A percentile compares a stretch with the other conserved stretches of the same genome.
Conservation (phyloP, 108 stramenopile species). For the Schizochytrium sp. region DNA sequence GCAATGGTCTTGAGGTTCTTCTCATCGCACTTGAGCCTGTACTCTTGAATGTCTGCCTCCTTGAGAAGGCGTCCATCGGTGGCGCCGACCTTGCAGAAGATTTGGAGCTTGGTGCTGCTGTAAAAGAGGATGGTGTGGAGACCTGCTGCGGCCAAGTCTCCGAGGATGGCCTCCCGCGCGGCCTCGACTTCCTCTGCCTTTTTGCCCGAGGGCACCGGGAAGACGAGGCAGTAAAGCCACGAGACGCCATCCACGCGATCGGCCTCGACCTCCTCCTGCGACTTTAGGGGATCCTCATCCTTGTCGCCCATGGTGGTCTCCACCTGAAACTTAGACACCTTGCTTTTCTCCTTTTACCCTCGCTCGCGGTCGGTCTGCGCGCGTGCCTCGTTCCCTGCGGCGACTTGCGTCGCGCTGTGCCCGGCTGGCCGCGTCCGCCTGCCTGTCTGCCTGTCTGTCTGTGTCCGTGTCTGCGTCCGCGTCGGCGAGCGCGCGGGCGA, state of each 20-base stretch:
- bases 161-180: not conserved
- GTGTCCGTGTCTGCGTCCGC: too few relatives aligned
- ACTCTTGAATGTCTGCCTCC: not conserved
- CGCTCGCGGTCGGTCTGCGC: too few relatives aligned
- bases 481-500: too few relatives aligned
- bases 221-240: not conserved
- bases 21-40: not conserved
- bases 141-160: not conserved
- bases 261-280: not conserved
- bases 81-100: slow-evolving; percentile 15
- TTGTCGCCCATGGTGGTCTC: too few relatives aligned
- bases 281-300: too few relatives aligned
- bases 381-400: too few relatives aligned
- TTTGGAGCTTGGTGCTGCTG: slow-evolving; percentile 7
- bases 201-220: not conserved
- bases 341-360: too few relatives aligned
- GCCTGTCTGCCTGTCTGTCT: too few relatives aligned
- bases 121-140: not conserved
- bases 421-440: too few relatives aligned
- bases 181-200: not conserved
- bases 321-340: too few relatives aligned
- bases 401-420: too few relatives aligned
- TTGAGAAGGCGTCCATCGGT: not conserved
- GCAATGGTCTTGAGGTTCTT: not conserved
- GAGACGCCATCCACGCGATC: not conserved